These are phyloP conservation scores for Cardiospermum halicacabum DNA, from an alignment of 345 rosid genomes.

Conservation along the genomic window DNA sequence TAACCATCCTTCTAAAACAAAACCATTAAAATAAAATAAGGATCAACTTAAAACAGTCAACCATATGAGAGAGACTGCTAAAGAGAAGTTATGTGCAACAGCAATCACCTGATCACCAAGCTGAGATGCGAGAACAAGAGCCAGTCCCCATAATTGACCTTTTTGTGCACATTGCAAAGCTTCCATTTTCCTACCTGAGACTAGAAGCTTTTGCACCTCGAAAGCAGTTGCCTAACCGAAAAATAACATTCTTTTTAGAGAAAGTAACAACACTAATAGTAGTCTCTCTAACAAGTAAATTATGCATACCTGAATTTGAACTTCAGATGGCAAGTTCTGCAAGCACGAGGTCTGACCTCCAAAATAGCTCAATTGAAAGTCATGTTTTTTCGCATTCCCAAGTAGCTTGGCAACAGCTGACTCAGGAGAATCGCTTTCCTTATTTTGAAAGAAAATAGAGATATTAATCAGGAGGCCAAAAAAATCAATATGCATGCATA, in stretches of 20 bases:
- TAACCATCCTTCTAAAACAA: background rate
- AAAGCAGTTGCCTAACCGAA: conserved; percentile 34
- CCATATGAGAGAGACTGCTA: background rate
- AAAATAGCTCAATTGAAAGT: conserved; percentile 20
- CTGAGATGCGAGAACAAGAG: conserved; percentile 40
- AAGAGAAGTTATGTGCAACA: conserved; percentile 3
- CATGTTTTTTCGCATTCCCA: conserved; percentile 26
- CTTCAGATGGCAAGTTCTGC: conserved; percentile 35
- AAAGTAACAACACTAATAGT: conserved; percentile 2
- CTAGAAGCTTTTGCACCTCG: conserved; percentile 40
- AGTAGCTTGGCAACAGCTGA: conserved; percentile 37
- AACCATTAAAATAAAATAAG: conserved; percentile 4
- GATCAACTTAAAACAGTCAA: conserved; percentile 14
- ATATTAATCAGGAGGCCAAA: background rate
- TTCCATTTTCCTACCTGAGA: conserved; percentile 37
- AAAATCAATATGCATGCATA: background rate
- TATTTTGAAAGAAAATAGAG: background rate
- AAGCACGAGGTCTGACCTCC: conserved; percentile 24
- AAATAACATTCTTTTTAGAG: conserved; percentile 4
- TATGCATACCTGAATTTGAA: conserved; percentile 29
- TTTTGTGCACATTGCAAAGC: conserved; percentile 36
- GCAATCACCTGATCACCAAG: conserved; percentile 38
- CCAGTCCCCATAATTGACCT: conserved; percentile 45
- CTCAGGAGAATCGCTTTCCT: conserved; percentile 40
- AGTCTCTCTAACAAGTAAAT: no score